Base-by-base conservation (phyloP, 2,329 filamentous ascomycete species). In the Davidsoniella neocaledoniae region DNA sequence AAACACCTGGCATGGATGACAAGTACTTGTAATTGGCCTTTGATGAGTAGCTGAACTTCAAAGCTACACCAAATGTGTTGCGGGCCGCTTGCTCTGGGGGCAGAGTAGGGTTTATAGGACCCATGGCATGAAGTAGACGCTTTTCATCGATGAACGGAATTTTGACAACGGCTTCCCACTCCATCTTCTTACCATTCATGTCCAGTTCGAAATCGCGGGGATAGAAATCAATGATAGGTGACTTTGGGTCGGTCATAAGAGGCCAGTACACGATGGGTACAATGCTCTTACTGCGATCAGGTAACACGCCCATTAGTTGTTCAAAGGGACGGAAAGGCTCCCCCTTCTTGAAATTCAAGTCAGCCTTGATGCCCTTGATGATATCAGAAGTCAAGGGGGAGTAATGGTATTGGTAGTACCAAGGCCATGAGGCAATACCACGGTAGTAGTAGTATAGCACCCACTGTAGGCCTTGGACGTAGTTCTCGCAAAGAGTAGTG, bases 181-280 rank as follows among this genome's bases (percentile, higher is more conserved):
- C 93, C 83, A 94, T 93, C 68, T 94, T 98, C 70, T 98, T 98
- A 53, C 91, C 93, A 58, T 98, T 96, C 91, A 98, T 96, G 62
- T 98, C 93, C 39, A 98, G 72, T 56, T 93, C 86, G 59, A 98
- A 98, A 58, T 98, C 91, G 58, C 90, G 77, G 2, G 91, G 91
- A 59, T 98, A 98, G 63, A 98, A 98, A 62, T 98, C 91, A 59
- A 94, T 83, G 62, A 98, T 98, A 2, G 91, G 87, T 14, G 90
- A 96, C 14, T 83, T 76, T 2, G 82, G 73, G 50, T 84, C 84
- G 1, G 86, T 95, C 91, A 98, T 98, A 45, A 98, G 71, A 23
- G 86, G 79, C 65, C 91, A 86, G 64, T 94, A 96, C 3, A 87
- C 79, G 36, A 67, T 65, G 1, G 91, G 91, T 1, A 98, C 91